These are phyloP conservation scores for Diospyros lotus DNA, from an alignment of 148 eudicot species.

Conservation along the genomic window DNA sequence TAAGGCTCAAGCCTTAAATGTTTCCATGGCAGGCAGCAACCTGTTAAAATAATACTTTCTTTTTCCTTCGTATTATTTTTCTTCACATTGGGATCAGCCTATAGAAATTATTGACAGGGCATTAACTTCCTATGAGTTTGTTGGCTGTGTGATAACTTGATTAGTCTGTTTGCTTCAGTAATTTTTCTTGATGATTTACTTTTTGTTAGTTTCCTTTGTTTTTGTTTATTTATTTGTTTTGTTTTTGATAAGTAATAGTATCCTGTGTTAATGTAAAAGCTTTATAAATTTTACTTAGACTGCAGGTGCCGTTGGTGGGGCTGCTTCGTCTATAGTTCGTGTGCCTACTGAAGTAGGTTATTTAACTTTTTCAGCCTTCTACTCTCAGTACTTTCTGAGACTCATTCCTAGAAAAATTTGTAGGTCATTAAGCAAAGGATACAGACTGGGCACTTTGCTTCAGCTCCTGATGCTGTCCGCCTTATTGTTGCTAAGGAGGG, in stretches of 20 bases:
- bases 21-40: conserved; percentile 8
- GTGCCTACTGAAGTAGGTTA: conserved; percentile 79
- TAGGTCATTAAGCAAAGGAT: conserved; percentile 93
- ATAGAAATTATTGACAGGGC: neutral
- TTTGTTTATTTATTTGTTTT: neutral
- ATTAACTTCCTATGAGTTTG: neutral
- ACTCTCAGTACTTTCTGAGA: conserved; percentile 3
- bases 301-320: conserved; percentile 89
- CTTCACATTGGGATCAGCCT: neutral
- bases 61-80: neutral
- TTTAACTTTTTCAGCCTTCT: conserved; percentile 9
- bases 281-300: conserved; percentile 43
- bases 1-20: neutral
- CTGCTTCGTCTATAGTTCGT: conserved; percentile 81
- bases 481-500: conserved; percentile 80
- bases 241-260: conserved; percentile 1
- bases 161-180: neutral
- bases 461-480: conserved; percentile 66
- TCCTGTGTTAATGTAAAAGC: conserved; percentile 2
- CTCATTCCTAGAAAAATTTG: conserved; percentile 2
- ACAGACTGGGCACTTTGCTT: conserved; percentile 85
- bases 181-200: conserved; percentile 1
- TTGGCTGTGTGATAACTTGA: neutral
- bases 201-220: neutral
- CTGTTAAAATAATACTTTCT: neutral